Conservation (phyloP, 768 basidiomycete genomes). For the Gloeostereum incarnatum region DNA sequence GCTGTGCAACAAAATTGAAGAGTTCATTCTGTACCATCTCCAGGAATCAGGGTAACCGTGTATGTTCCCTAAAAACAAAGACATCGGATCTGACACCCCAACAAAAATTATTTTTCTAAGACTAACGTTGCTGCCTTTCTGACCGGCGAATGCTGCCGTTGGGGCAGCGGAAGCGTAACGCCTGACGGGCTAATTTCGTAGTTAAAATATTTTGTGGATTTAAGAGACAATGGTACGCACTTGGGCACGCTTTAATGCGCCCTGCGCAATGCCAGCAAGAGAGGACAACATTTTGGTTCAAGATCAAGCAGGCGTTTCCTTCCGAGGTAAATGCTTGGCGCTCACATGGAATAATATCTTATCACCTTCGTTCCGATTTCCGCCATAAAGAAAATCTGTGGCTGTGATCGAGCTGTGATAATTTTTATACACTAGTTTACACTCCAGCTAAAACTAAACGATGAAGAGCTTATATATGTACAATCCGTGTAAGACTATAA, state of each 20-base stretch:
- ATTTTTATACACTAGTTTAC: too few species aligned
- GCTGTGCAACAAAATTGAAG: conserved; percentile 6
- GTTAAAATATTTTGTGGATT: conserved; percentile 8
- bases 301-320: conserved; percentile 4
- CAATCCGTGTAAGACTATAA: too few species aligned
- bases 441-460: too few species aligned
- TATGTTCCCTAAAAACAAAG: conserved; percentile 75
- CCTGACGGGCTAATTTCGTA: conserved; percentile 36
- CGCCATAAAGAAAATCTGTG: too few species aligned
- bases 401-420: too few species aligned
- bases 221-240: conserved; percentile 23
- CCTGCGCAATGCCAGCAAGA: conserved; percentile 45
- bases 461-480: too few species aligned
- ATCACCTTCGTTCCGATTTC: too few species aligned
- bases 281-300: conserved; percentile 44
- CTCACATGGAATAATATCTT: too few species aligned
- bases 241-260: conserved; percentile 36
- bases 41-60: conserved; percentile 91
- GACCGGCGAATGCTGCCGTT: conserved; percentile 83
- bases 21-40: conserved; percentile 62
- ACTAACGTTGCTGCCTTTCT: conserved; percentile 82
- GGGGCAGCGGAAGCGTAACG: conserved; percentile 70
- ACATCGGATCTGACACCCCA: neutral
- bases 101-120: conserved; percentile 1
- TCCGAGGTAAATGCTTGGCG: too few species aligned